These are phyloP conservation scores for Sonneratia alba DNA, from an alignment of 345 rosid species.

Conservation along the genomic window DNA sequence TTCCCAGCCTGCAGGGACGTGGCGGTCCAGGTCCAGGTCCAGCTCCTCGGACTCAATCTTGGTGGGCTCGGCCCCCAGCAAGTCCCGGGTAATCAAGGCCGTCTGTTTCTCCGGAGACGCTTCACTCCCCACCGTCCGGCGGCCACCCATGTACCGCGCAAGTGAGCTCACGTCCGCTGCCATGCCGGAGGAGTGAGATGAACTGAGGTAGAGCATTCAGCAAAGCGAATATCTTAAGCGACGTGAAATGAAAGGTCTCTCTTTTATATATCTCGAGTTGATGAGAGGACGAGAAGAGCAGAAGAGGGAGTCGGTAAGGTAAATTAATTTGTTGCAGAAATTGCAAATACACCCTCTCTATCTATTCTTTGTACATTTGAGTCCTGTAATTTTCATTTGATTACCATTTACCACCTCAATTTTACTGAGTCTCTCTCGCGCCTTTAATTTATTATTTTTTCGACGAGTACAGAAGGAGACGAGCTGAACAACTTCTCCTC, in stretches of 20 bases:
- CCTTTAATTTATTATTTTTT: no score
- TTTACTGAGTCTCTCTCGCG: not conserved
- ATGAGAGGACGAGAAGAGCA: not conserved
- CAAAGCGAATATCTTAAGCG: constrained; percentile 5
- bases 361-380: not conserved
- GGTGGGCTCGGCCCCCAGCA: constrained; percentile 35
- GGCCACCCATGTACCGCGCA: constrained; percentile 28
- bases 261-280: not conserved
- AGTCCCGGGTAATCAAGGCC: constrained; percentile 56
- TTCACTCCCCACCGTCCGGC: constrained; percentile 14
- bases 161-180: constrained; percentile 55
- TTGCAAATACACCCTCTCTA: not conserved
- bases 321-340: not conserved
- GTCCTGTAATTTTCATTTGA: not conserved
- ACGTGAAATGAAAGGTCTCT: not conserved
- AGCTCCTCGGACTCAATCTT: constrained; percentile 53
- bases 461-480: no score
- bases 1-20: constrained; percentile 84
- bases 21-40: constrained; percentile 78
- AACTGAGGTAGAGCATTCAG: constrained; percentile 9
- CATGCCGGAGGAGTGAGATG: constrained; percentile 18
- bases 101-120: constrained; percentile 28
- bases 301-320: constrained; percentile 4
- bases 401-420: not conserved
- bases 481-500: no score